These are phyloP conservation scores for Naematelia encephala DNA, from an alignment of 768 basidiomycete genomes.

Conservation along the genomic window DNA sequence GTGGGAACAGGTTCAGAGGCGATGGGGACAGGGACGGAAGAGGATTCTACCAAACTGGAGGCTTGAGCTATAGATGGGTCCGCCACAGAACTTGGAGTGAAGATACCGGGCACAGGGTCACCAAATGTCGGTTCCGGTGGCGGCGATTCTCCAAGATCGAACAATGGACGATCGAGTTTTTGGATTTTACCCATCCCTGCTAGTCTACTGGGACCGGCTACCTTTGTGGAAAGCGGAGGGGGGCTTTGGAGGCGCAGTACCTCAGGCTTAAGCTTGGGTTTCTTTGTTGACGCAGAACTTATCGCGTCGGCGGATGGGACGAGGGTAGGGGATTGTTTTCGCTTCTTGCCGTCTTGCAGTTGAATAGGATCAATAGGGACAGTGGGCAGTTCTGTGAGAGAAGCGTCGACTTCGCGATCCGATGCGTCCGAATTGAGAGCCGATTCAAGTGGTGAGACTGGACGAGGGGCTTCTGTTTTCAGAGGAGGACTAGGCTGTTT, in stretches of 20 bases:
- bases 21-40: not conserved
- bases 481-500: not conserved
- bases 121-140: conserved; percentile 14
- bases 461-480: not conserved
- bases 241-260: not conserved
- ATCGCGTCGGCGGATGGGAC: not conserved
- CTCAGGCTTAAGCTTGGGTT: not conserved
- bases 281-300: not conserved
- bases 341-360: not conserved
- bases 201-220: not conserved
- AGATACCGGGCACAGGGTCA: conserved; percentile 18
- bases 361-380: not conserved
- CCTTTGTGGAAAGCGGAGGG: conserved; percentile 1
- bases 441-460: not conserved
- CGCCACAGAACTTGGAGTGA: conserved; percentile 2
- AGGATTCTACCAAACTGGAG: no score
- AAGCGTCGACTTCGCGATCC: conserved; percentile 7
- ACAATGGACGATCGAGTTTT: conserved; percentile 3
- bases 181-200: conserved; percentile 20
- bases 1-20: no score
- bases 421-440: not conserved
- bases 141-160: conserved; percentile 4
- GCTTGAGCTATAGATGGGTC: not conserved
- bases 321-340: not conserved
- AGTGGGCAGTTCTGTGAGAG: not conserved